Evolutionary conservation across 768 basidiomycete genomes (phyloP), one percentile per base, ranked within the genome.

Genomic region (Suillus bovinus): DNA sequence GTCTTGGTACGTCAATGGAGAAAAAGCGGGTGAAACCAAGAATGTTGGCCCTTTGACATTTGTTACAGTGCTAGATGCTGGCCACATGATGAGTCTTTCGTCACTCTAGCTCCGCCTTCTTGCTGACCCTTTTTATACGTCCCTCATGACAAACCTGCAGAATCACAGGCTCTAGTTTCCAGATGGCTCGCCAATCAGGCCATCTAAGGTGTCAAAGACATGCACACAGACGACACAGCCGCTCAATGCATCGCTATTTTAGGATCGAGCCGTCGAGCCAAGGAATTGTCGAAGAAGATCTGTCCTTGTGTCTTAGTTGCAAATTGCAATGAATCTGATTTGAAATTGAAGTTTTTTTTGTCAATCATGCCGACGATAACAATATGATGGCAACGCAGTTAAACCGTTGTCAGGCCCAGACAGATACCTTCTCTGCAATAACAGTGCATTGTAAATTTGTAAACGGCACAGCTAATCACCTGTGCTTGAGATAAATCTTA

Each of bases 141-240:
- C 63, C 87, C 87, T 34, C 81, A 84, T 78, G 87, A 88, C 70
- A 88, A 87, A 68, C 89, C 90, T 4, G 81, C 77, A 64, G 86
- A 89, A 70, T 78, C 86, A 11, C 73, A 86, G 50, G 77, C 80
- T 50, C 85, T 91, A 84, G 77, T 91, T 34, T 83, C 83, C 31
- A 78, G 83, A 39, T 91, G 89, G 90, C 72, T 91, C 34, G 79
- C 77, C 29, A 71, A 75, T 47, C 62, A 76, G 61, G 73, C 69
- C 11, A 69, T 86, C 56, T 80, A 72, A 78, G 33, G 3, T n/a
- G n/a, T 58, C 27, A n/a, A 24, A 49, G 24, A 31, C 41, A 17
- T 57, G n/a, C 56, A 49, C 36, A 31, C 11, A 44, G 4, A 13
- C 13, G 24, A 57, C 50, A 56, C 17, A 22, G 29, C 22, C 22